Percentiles rank a stretch among this genome's conserved stretches.
These are phyloP conservation scores for Daedaleopsis sinensis DNA, from an alignment of 768 basidiomycete genomes.

Conservation along the genomic window DNA sequence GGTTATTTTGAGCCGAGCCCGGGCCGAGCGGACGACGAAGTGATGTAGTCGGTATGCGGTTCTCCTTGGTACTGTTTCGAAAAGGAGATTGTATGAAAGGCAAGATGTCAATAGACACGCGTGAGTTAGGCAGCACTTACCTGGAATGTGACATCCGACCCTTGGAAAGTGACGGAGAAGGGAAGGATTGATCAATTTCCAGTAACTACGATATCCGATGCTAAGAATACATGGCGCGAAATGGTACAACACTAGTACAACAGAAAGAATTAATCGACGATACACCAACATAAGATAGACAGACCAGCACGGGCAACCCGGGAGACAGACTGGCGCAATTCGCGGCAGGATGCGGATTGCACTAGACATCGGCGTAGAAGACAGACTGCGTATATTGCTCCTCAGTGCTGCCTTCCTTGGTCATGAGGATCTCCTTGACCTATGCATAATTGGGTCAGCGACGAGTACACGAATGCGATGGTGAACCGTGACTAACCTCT, in stretches of 20 bases:
- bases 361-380: slow-evolving; percentile 39
- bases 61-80: too few species aligned
- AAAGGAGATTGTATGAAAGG: too few species aligned
- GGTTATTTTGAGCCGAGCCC: too few species aligned
- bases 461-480: neutral
- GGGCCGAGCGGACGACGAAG: too few species aligned
- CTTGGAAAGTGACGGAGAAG: too few species aligned
- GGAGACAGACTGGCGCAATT: neutral
- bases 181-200: too few species aligned
- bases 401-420: slow-evolving; percentile 61
- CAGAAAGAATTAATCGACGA: neutral
- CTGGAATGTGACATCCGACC: too few species aligned
- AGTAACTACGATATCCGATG: neutral
- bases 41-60: too few species aligned
- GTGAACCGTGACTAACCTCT: slow-evolving; percentile 58
- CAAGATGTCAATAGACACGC: too few species aligned
- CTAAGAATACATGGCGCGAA: neutral
- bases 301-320: neutral
- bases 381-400: slow-evolving; percentile 62
- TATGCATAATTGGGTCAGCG: slow-evolving; percentile 32
- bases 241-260: neutral
- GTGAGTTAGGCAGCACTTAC: too few species aligned
- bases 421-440: slow-evolving; percentile 79
- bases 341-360: neutral
- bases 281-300: neutral